Percentiles rank a stretch among this genome's conserved stretches.
These are phyloP conservation scores for Linnemannia hyalina DNA, from an alignment of 192 early-diverging fungal genomes.

Conservation along the genomic window DNA sequence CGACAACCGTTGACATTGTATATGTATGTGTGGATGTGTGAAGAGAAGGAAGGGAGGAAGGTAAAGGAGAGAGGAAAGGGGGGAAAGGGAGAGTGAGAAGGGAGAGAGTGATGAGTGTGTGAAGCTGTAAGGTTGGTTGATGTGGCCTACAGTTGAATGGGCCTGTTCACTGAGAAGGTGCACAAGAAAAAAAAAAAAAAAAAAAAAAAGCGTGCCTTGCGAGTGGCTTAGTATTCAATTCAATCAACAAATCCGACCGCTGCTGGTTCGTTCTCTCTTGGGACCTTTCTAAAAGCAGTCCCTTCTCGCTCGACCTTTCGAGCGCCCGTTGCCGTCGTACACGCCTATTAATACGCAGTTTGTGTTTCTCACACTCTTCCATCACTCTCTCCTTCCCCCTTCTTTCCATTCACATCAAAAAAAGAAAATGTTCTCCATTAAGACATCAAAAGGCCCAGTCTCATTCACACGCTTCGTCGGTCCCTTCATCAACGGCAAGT, in stretches of 20 bases:
- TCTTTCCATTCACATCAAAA: background rate
- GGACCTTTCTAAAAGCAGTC: background rate
- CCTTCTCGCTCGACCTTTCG: background rate
- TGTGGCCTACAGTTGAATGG: constrained; percentile 6
- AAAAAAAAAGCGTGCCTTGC: constrained; percentile 15
- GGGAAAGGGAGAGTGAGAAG: background rate
- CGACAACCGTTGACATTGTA: constrained; percentile 37
- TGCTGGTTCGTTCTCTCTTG: background rate
- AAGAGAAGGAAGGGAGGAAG: background rate
- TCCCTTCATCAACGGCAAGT: constrained; percentile 82
- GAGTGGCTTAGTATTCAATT: background rate
- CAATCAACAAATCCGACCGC: background rate
- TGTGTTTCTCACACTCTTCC: background rate
- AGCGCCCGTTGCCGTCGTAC: background rate
- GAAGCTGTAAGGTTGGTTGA: background rate
- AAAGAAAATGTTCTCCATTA: constrained; percentile 40
- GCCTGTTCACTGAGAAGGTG: background rate
- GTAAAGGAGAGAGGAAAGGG: background rate
- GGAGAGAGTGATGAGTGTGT: background rate
- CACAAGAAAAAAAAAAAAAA: constrained; percentile 19
- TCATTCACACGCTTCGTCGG: constrained; percentile 58
- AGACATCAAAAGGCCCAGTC: constrained; percentile 36
- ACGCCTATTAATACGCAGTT: background rate
- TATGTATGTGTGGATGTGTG: background rate
- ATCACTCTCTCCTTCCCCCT: background rate